Base-by-base conservation (phyloP, 768 basidiomycete species). In the Sarcodon sp. region DNA sequence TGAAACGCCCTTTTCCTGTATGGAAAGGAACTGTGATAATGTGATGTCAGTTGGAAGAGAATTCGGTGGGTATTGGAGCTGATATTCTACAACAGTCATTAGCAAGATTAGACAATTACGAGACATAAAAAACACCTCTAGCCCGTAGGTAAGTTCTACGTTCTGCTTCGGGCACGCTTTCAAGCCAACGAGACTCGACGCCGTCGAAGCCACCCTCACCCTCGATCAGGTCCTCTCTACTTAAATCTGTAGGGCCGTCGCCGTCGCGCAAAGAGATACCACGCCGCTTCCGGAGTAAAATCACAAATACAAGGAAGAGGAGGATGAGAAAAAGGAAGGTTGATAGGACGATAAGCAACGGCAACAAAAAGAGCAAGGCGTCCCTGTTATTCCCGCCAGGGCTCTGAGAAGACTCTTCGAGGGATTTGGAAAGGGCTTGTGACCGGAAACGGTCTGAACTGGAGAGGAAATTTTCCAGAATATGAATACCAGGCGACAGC, bases 41-140 rank as follows among this genome's bases (percentile, higher is more conserved):
- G 94, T 99, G 65, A 99, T 98, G 64, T 99, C 96, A 46, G 94
- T 93, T 18, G 93, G 89, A 39, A 85, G 72, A n/a, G 96, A 98
- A 61, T 94, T 91, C 33, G 96, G 93, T 4, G 87, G 89, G 64
- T 93, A 93, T 62, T 87, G 83, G 21, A 81, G 52, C 59, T 91
- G 88, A 61, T 80, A 83, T 46, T 87, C 88, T 91, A 41, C 8
- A 7, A 41, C 13, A 18, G 39, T 13, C 16, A 27, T 41, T 41
- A 15, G 4, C 15, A 4, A 16, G 7, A 15, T 8, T 13, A 41
- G 37, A 47, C n/a, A 3, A n/a, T 13, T 4, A 33, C 33, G 4
- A 44, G 18, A 32, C 13, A n/a, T 33, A 6, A 4, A 16, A 65
- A 74, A 46, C 51, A 93, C 94, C 88, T 77, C 90, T 93, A 9